Percentiles rank a stretch among this genome's conserved stretches.
Conservation (phyloP, 2,329 filamentous ascomycete species). For the Thermothelomyces thermophilus region DNA sequence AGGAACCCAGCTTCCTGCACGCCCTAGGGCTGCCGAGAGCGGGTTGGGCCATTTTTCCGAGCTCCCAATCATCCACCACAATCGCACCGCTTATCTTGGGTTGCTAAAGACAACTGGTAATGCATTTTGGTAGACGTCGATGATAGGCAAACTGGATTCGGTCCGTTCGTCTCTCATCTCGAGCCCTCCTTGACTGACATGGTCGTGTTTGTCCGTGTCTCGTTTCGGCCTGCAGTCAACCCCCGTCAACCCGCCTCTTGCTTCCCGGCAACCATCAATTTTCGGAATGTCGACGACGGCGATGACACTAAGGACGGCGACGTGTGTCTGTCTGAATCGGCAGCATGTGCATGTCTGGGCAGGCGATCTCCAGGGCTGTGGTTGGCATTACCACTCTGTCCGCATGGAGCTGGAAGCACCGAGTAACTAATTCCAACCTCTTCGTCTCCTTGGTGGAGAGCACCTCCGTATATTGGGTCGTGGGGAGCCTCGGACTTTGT, state of each 20-base stretch:
- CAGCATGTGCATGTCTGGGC: background rate
- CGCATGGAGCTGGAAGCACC: slow-evolving; percentile 1
- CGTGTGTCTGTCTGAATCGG: background rate
- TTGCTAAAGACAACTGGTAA: slow-evolving; percentile 20
- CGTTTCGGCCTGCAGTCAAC: no score
- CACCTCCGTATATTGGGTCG: no score
- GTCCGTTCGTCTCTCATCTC: slow-evolving; percentile 1
- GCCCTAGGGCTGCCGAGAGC: background rate
- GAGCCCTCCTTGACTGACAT: background rate
- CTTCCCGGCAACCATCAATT: background rate
- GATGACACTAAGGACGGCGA: background rate
- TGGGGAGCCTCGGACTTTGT: background rate
- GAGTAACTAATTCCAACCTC: no score
- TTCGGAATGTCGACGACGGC: background rate
- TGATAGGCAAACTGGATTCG: slow-evolving; percentile 16
- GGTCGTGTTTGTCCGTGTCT: background rate
- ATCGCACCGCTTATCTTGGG: slow-evolving; percentile 13
- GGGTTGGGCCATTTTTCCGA: slow-evolving; percentile 3
- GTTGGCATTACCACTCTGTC: background rate
- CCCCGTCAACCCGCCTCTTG: background rate
- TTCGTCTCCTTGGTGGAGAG: background rate
- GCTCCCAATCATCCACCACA: slow-evolving; percentile 6
- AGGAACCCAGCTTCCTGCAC: slow-evolving; percentile 4
- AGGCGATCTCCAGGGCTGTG: background rate
- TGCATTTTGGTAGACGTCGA: slow-evolving; percentile 4